These are phyloP conservation scores for Fraxinus greggii DNA, from an alignment of 305 asterid genomes.

Conservation along the genomic window DNA sequence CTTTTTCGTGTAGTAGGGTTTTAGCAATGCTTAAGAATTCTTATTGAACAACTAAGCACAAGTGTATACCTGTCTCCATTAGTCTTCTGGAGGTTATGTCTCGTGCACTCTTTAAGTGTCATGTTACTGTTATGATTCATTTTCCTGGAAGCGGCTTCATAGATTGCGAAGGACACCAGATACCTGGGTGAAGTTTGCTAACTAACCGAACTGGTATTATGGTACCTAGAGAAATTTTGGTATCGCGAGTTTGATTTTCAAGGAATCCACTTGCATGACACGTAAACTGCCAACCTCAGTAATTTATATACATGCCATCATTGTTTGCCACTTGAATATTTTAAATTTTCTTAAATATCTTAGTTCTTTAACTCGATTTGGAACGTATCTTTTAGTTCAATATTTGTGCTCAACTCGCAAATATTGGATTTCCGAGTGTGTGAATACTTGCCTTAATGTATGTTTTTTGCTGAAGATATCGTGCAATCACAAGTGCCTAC, in stretches of 20 bases:
- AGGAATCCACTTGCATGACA: no score
- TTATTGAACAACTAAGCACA: background rate
- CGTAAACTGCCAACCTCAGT: background rate
- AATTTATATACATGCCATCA: background rate
- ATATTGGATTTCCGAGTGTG: background rate
- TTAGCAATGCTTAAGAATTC: background rate
- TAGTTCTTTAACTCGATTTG: background rate
- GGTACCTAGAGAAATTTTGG: no score
- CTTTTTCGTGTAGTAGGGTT: background rate
- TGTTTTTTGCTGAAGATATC: background rate
- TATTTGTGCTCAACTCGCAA: background rate
- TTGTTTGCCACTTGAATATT: background rate
- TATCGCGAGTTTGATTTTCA: no score
- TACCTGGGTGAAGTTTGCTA: slow-evolving; percentile 7
- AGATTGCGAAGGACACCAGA: slow-evolving; percentile 14
- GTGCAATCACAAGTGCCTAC: background rate
- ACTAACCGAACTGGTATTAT: no score
- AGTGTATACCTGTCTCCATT: background rate
- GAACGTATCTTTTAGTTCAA: background rate
- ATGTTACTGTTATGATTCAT: background rate
- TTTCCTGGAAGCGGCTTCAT: slow-evolving; percentile 26
- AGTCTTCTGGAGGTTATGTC: background rate
- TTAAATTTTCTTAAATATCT: background rate
- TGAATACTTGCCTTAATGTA: background rate
- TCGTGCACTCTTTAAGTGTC: background rate